phyloP scores from a whole-genome alignment of 1,139 yeast genomes.

The Candida tropicalis region DNA sequence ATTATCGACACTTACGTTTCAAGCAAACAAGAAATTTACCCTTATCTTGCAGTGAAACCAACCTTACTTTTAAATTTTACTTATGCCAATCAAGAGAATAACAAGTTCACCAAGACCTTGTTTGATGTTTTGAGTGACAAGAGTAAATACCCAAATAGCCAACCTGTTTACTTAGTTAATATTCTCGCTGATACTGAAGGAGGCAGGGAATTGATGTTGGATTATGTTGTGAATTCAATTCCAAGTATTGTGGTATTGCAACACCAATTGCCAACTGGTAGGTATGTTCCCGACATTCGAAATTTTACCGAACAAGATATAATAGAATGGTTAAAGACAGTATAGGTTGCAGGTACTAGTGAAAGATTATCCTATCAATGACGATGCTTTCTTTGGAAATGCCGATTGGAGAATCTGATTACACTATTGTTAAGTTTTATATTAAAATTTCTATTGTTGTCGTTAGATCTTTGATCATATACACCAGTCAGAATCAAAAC shows the following conservation, averaged over 20 bases:
- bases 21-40: conserved; percentile 56
- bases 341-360: conserved; percentile 6
- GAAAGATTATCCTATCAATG: too few species aligned
- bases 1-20: conserved; percentile 47
- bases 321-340: conserved; percentile 52
- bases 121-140: conserved; percentile 58
- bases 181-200: conserved; percentile 69
- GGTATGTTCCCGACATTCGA: conserved; percentile 45
- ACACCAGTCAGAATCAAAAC: not conserved
- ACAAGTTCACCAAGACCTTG: conserved; percentile 64
- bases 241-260: conserved; percentile 71
- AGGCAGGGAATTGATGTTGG: conserved; percentile 57
- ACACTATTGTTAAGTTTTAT: not conserved
- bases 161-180: conserved; percentile 62
- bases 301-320: conserved; percentile 56
- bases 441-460: not conserved
- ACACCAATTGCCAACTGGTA: conserved; percentile 64
- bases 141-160: conserved; percentile 43
- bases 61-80: conserved; percentile 78
- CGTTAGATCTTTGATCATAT: not conserved
- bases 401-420: not conserved
- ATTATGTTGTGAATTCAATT: conserved; percentile 57
- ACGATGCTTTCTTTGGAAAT: too few species aligned
- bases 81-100: conserved; percentile 64
- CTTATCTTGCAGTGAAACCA: conserved; percentile 51